phyloP scores from a whole-genome alignment of 2,329 filamentous ascomycete genomes.

The Bipolaris bicolor region DNA sequence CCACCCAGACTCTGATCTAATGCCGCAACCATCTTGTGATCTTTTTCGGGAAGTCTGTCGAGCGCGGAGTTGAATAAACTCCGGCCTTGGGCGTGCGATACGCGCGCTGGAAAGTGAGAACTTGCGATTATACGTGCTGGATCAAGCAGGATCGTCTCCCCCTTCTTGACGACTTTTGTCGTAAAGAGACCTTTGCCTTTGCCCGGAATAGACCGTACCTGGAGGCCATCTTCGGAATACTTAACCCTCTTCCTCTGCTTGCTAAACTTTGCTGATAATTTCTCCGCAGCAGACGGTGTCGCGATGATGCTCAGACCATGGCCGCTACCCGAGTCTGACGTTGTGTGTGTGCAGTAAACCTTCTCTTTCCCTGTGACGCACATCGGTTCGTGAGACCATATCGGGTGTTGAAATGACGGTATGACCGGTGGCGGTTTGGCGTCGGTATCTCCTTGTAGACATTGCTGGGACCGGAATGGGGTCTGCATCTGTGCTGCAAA shows the following conservation, averaged over 20 bases:
- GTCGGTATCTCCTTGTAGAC: constrained; percentile 3
- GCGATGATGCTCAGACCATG: constrained; percentile 31
- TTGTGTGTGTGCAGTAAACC: constrained; percentile 31
- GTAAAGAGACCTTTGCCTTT: constrained; percentile 35
- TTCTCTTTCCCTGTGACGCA: constrained; percentile 19
- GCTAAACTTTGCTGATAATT: constrained; percentile 18
- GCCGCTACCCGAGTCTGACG: constrained; percentile 14
- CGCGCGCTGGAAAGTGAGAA: constrained; percentile 22
- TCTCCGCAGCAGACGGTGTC: constrained; percentile 22
- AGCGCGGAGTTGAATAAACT: constrained; percentile 22
- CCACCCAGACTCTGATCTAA: constrained; percentile 26
- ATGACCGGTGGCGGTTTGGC: neutral
- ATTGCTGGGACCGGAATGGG: constrained; percentile 16
- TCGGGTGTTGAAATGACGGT: constrained; percentile 6
- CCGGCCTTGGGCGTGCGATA: constrained; percentile 17
- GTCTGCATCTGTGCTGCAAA: constrained; percentile 15
- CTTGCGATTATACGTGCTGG: constrained; percentile 29
- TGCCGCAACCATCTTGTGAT: constrained; percentile 14
- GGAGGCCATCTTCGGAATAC: constrained; percentile 8
- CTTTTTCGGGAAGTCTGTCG: constrained; percentile 12
- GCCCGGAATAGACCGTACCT: constrained; percentile 25
- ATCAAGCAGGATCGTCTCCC: constrained; percentile 29
- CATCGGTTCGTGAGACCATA: constrained; percentile 23
- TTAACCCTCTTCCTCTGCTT: constrained; percentile 1
- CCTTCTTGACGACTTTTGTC: constrained; percentile 19